These are phyloP conservation scores for Metschnikowia lunata DNA, from an alignment of 805 yeast genomes.

Conservation along the genomic window DNA sequence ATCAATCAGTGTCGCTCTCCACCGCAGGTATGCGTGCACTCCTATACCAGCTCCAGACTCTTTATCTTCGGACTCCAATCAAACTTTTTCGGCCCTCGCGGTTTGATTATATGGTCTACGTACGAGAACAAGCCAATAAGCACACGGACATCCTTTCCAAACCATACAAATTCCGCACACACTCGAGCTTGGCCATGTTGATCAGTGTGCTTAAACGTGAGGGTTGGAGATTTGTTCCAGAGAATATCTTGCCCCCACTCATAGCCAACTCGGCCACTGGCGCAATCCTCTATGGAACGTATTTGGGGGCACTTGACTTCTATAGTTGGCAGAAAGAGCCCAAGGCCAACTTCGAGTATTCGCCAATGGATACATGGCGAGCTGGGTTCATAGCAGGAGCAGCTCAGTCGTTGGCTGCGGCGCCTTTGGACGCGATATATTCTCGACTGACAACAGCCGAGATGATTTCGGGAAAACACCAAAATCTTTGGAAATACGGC, in stretches of 20 bases:
- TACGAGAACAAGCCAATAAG: conserved; percentile 47
- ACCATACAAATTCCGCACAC: conserved; percentile 59
- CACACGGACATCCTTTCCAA: conserved; percentile 41
- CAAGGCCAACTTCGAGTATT: conserved; percentile 14
- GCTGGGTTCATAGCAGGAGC: conserved; percentile 88
- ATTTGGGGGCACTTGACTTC: conserved; percentile 50
- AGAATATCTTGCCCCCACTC: conserved; percentile 81
- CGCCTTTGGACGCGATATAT: conserved; percentile 89
- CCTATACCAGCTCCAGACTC: conserved; percentile 68
- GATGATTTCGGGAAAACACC: conserved; percentile 59
- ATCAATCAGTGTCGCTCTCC: conserved; percentile 63
- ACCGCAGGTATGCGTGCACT: conserved; percentile 86
- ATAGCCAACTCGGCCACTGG: conserved; percentile 90
- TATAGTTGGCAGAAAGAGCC: conserved; percentile 17
- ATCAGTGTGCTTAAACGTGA: conserved; percentile 64
- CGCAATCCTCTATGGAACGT: conserved; percentile 76
- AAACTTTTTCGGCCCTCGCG: conserved; percentile 88
- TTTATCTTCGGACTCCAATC: conserved; percentile 77
- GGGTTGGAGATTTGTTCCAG: conserved; percentile 87
- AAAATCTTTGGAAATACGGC: conserved; percentile 76
- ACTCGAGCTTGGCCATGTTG: conserved; percentile 74
- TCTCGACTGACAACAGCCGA: conserved; percentile 77
- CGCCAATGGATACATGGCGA: conserved; percentile 53
- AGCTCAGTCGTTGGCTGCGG: conserved; percentile 84
- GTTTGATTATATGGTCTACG: conserved; percentile 76